These are phyloP conservation scores for Wickerhamiella brachini DNA, from an alignment of 805 yeast species.

Conservation along the genomic window DNA sequence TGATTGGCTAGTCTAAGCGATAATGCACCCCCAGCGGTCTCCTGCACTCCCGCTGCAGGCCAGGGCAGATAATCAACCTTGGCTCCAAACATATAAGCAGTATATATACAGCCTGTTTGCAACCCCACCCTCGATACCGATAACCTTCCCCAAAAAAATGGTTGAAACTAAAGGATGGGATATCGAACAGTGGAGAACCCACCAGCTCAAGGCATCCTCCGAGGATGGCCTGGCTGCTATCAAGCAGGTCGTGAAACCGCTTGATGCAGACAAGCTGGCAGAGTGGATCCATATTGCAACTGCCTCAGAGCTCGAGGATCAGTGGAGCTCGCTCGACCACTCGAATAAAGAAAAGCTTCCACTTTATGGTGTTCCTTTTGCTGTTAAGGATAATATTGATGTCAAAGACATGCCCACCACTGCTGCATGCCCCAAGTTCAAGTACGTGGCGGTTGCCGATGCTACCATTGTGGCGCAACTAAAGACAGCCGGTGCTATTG, in stretches of 20 bases:
- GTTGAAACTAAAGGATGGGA: conserved; percentile 52
- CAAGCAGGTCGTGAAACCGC: conserved; percentile 23
- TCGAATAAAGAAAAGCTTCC: conserved; percentile 27
- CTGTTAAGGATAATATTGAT: conserved; percentile 90
- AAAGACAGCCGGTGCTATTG: conserved; percentile 81
- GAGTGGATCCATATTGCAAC: conserved; percentile 85
- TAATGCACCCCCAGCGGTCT: not conserved
- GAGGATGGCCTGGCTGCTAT: conserved; percentile 44
- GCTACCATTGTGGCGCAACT: conserved; percentile 63
- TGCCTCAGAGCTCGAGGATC: conserved; percentile 48
- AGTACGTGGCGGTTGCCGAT: conserved; percentile 55
- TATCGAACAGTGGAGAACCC: conserved; percentile 58
- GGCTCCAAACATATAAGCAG: not conserved
- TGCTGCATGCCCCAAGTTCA: conserved; percentile 86
- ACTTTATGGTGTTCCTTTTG: conserved; percentile 88
- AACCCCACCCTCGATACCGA: no score
- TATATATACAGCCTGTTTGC: not conserved
- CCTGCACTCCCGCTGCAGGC: not conserved
- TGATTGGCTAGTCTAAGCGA: not conserved
- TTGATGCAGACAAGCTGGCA: conserved; percentile 18
- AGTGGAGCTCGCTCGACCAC: conserved; percentile 50
- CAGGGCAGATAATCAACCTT: not conserved
- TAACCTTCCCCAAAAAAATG: no score
- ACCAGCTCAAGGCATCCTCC: conserved; percentile 50
- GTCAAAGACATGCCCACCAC: conserved; percentile 73